A percentile compares a stretch with the other conserved stretches of the same genome.
These are phyloP conservation scores for Zhuliangozyma parablackwelliae DNA, from an alignment of 1,139 yeast species.

Conservation along the genomic window DNA sequence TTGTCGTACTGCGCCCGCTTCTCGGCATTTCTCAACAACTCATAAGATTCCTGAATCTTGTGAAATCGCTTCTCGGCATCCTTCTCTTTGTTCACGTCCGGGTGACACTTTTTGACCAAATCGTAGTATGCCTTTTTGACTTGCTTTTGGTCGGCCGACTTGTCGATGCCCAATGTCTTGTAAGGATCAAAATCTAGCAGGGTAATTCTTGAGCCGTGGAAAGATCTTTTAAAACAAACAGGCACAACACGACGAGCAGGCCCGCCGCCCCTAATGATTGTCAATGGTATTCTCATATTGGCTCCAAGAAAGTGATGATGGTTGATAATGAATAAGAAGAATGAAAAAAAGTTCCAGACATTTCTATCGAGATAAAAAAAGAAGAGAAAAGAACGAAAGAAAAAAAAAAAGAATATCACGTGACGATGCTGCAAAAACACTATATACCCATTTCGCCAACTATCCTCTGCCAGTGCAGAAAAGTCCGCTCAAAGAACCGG, in stretches of 20 bases:
- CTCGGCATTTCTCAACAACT: constrained; percentile 78
- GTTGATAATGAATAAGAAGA: not conserved
- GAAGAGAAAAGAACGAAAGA: constrained; percentile 1
- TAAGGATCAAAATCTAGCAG: constrained; percentile 67
- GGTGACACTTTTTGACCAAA: constrained; percentile 90
- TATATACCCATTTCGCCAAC: constrained; percentile 9
- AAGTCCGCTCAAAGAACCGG: constrained; percentile 61
- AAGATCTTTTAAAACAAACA: too few relatives aligned
- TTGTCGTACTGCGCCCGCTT: constrained; percentile 90
- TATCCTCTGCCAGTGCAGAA: constrained; percentile 48
- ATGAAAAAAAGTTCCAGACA: not conserved
- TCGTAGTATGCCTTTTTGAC: constrained; percentile 93
- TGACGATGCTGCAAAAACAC: not conserved
- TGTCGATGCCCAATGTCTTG: constrained; percentile 71
- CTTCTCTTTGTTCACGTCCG: constrained; percentile 89
- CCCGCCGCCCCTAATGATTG: too few relatives aligned
- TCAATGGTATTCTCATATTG: not conserved
- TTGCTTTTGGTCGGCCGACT: constrained; percentile 68
- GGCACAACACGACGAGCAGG: too few relatives aligned
- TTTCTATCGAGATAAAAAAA: not conserved
- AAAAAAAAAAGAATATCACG: constrained; percentile 1
- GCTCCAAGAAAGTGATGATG: not conserved
- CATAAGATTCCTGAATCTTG: constrained; percentile 91
- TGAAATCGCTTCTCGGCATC: constrained; percentile 88
- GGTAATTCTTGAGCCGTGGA: too few relatives aligned